phyloP scores from a whole-genome alignment of 345 rosid genomes.

The Arabis alpina region DNA sequence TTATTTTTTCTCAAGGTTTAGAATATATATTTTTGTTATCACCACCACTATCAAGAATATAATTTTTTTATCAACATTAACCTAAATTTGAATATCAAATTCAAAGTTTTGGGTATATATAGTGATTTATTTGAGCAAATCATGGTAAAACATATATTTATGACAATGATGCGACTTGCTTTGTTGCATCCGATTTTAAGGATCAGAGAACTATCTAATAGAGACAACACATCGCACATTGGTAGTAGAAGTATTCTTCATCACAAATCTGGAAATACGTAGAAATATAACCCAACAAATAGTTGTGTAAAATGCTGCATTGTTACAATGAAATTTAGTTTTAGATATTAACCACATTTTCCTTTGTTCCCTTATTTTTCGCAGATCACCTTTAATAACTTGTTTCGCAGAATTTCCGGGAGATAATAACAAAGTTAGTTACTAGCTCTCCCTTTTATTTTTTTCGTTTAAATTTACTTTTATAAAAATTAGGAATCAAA shows the following conservation, averaged over 20 bases:
- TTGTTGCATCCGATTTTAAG: not conserved
- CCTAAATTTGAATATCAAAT: not conserved
- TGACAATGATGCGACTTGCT: not conserved
- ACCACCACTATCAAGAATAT: not conserved
- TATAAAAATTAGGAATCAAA: too few species aligned
- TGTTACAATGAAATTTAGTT: not conserved
- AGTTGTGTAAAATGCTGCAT: conserved; percentile 5
- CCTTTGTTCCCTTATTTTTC: too few species aligned
- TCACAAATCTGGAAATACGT: not conserved
- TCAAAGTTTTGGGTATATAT: not conserved
- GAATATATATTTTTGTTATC: not conserved
- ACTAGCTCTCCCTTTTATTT: too few species aligned
- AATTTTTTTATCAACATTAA: too few species aligned
- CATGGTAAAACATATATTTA: not conserved
- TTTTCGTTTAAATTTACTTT: too few species aligned
- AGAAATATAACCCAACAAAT: not conserved
- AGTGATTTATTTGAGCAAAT: not conserved
- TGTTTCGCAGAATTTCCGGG: too few species aligned
- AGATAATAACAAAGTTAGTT: too few species aligned
- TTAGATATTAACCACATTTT: not conserved
- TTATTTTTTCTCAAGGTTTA: not conserved
- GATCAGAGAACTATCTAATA: not conserved
- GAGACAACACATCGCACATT: not conserved
- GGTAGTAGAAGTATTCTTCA: not conserved
- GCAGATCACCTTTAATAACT: not conserved